These are phyloP conservation scores for Candida glucosophila DNA, from an alignment of 1,139 yeast genomes.

Conservation along the genomic window DNA sequence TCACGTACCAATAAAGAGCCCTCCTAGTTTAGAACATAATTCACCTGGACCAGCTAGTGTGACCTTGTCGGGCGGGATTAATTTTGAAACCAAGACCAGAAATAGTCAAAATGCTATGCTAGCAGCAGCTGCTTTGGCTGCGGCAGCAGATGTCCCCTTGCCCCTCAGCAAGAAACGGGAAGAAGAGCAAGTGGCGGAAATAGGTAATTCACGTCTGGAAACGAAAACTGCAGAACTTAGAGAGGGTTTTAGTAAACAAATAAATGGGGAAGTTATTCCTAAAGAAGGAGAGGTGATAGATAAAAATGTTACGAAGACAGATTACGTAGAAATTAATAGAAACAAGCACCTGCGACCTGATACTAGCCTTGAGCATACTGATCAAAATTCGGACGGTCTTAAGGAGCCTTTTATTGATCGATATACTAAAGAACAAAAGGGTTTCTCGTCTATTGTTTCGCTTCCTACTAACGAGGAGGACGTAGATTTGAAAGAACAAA, in stretches of 20 bases:
- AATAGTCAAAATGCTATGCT: slow-evolving; percentile 44
- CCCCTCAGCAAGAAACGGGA: slow-evolving; percentile 24
- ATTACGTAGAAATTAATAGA: no score
- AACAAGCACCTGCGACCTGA: no score
- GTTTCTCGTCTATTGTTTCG: no score
- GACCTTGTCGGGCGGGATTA: slow-evolving; percentile 29
- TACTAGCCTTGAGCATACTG: neutral
- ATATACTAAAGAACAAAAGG: neutral
- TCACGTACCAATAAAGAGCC: neutral
- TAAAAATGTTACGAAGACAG: slow-evolving; percentile 1
- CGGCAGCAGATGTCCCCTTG: slow-evolving; percentile 60
- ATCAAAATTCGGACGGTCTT: neutral
- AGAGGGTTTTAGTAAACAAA: neutral
- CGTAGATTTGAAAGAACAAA: no score
- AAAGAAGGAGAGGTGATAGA: slow-evolving; percentile 1
- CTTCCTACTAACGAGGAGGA: slow-evolving; percentile 9
- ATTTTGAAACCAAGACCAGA: slow-evolving; percentile 26
- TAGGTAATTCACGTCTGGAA: neutral
- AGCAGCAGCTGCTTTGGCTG: slow-evolving; percentile 67
- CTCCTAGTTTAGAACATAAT: slow-evolving; percentile 1
- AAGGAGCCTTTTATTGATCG: neutral
- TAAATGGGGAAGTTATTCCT: neutral
- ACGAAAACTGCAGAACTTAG: neutral
- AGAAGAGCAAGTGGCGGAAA: slow-evolving; percentile 2
- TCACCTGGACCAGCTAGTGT: slow-evolving; percentile 15